Evolutionary conservation across 1,139 yeast species (phyloP), one percentile per base, ranked within the genome.

Genomic region (Geotrichum bryndzae): DNA sequence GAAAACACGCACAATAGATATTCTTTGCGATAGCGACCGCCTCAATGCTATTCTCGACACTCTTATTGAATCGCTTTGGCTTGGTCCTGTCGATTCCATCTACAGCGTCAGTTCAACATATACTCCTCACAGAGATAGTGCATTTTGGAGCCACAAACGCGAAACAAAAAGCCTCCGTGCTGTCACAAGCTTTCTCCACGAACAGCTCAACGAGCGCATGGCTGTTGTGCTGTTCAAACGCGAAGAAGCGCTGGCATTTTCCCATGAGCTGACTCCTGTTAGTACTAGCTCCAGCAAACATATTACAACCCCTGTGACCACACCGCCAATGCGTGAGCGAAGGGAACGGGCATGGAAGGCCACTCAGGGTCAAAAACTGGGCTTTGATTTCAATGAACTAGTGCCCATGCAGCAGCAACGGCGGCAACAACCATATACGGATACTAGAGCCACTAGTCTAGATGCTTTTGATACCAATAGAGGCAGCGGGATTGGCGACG

Each of bases 171-270:
- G 29, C 31, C 45, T 54, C 18, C 23, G 45, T 8, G 22, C 23
- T 13, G 35, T 55, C 1, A 27, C 53, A 23, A 59, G 48, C 13
- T 60, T 52, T 53, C 38, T 60, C 4, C 62, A 60, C 27, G 53
- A 45, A 10, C 54, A 56, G 25, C 51, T 60, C 48, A 56, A 60
- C 27, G 62, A 60, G 33, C 53, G 62, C 8, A 56, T 59, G 15
- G 52, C 45, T 27, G 57, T 54, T 11, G 48, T 60, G 11, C 46
- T 52, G 25, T 56, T 52, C 31, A 53, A 56, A 27, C 56, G 62
- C 57, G 59, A 60, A 53, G 62, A 60, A 31, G n/a, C 57, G 7
- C 46, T 59, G 5, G 61, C 61, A 18, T 59, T 51, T 29, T 18
- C 54, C 5, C 10, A 51, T 33, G 45, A 25, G 15, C 25, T 33